Evolutionary conservation across 208 protist genomes (phyloP).

Genomic region (Trypanosoma congolense): DNA sequence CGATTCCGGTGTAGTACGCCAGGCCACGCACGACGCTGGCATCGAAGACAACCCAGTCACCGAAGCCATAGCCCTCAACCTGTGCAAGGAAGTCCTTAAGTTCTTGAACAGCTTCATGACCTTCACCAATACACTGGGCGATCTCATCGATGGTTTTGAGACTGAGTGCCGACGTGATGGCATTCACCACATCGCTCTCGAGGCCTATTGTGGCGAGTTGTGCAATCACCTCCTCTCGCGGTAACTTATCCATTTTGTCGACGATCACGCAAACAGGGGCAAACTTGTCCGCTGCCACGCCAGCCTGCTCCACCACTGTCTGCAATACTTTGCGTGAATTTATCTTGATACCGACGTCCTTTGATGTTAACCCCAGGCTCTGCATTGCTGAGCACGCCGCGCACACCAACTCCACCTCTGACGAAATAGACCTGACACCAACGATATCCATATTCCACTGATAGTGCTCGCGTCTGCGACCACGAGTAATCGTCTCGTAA

Average conservation of each 20-base stretch:
- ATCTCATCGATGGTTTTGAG: slow-evolving; percentile 87
- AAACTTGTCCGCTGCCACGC: slow-evolving; percentile 79
- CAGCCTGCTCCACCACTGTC: slow-evolving; percentile 67
- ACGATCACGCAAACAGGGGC: slow-evolving; percentile 92
- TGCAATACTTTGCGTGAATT: slow-evolving; percentile 91
- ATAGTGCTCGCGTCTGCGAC: slow-evolving; percentile 93
- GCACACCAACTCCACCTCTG: slow-evolving; percentile 93
- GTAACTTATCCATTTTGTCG: slow-evolving; percentile 94
- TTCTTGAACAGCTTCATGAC: slow-evolving; percentile 80
- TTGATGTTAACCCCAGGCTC: slow-evolving; percentile 72
- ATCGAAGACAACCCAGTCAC: slow-evolving; percentile 92
- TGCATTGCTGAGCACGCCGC: slow-evolving; percentile 80
- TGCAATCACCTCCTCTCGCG: slow-evolving; percentile 74
- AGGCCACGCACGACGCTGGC: slow-evolving; percentile 93
- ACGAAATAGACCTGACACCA: slow-evolving; percentile 83
- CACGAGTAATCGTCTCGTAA: slow-evolving; percentile 93
- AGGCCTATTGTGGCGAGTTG: slow-evolving; percentile 69
- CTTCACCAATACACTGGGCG: slow-evolving; percentile 51
- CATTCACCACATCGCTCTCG: slow-evolving; percentile 49
- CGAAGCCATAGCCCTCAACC: slow-evolving; percentile 89
- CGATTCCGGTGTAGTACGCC: slow-evolving; percentile 95
- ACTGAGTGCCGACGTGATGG: slow-evolving; percentile 70
- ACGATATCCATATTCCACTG: slow-evolving; percentile 98
- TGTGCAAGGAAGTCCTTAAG: slow-evolving; percentile 81
- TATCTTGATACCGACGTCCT: slow-evolving; percentile 91